Percentiles rank a stretch among this genome's conserved stretches.
phyloP scores from a whole-genome alignment of 2,329 filamentous ascomycete genomes.

The Penicillium sumatraense region DNA sequence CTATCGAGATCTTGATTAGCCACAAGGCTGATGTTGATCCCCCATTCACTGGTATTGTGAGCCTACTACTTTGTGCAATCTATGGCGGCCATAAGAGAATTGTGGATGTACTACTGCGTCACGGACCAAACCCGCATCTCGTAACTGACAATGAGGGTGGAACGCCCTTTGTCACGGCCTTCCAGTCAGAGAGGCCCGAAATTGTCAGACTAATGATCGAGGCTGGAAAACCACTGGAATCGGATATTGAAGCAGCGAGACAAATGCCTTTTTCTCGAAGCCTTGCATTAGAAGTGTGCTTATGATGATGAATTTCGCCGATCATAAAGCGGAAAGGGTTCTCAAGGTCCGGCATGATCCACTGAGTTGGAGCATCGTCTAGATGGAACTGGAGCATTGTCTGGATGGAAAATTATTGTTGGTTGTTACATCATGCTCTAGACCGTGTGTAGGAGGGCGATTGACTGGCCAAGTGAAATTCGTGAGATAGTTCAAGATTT shows the following conservation, averaged over 20 bases:
- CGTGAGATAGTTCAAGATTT: neutral
- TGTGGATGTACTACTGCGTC: no score
- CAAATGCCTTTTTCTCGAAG: neutral
- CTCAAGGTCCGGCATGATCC: slow-evolving; percentile 12
- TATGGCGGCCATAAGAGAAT: no score
- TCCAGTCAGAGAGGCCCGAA: no score
- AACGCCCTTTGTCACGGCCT: no score
- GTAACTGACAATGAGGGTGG: no score
- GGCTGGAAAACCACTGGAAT: neutral
- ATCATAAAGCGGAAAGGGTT: neutral
- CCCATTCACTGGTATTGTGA: no score
- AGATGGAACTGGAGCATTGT: neutral
- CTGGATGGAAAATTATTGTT: slow-evolving; percentile 9
- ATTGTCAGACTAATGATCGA: no score
- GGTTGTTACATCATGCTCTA: slow-evolving; percentile 2
- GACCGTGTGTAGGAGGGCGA: neutral
- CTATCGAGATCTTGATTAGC: no score
- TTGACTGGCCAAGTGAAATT: neutral
- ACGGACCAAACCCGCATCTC: no score
- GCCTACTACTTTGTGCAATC: no score
- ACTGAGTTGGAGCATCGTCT: slow-evolving; percentile 1
- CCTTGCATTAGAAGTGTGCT: no score
- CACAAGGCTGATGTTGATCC: no score
- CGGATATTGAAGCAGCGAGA: neutral
- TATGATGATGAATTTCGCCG: slow-evolving; percentile 4